Base-by-base conservation (phyloP, 2,329 filamentous ascomycete species). In the Zymoseptoria crescenta region DNA sequence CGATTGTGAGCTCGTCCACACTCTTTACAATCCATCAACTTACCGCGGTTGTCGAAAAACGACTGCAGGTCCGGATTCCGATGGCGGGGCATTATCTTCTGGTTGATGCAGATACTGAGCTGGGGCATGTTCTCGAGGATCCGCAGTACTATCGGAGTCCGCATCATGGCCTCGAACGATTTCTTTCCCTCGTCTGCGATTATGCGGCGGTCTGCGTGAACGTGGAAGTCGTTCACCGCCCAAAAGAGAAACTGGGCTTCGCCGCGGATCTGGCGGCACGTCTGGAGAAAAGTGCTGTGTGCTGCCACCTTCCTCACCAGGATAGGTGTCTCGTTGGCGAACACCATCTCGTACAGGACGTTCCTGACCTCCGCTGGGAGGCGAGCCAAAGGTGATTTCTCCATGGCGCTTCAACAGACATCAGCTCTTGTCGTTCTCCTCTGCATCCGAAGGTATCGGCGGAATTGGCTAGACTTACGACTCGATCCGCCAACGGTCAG, bases 221-320 rank as follows among this genome's bases (percentile, higher is more conserved):
- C 35, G 35, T 45, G 35, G 56, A 67, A 68, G 5, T 49, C 45
- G 58, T 65, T 67, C 48, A 59, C 56, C 1, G 58, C 49, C 49
- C 67, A 68, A 59, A 64, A 68, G 56, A 67, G 63, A 27, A 62
- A 59, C 50, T 66, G 58, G 24, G 65, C 58, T 57, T 68, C 66
- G 13, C 49, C 49, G 28, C 65, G 61, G 52, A 64, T 63, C 35
- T 59, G 56, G 24, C 60, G 61, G 45, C 61, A 67, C 9, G 60
- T 61, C 5, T 56, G 41, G 45, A 64, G 52, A n/a, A 64, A 52
- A 20, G 56, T 59, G 13, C 60, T 58, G 35, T 63, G 58, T 28
- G 20, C 48, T 35, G 56, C 56, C 49, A 63, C 62, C 7, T 57
- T 45, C 16, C 13, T 45, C 35, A 3, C 35, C 35, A 13, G 35